A percentile compares a stretch with the other conserved stretches of the same genome.
Conservation (phyloP, 2,329 filamentous ascomycete genomes). For the Amesomyces nigricolor region DNA sequence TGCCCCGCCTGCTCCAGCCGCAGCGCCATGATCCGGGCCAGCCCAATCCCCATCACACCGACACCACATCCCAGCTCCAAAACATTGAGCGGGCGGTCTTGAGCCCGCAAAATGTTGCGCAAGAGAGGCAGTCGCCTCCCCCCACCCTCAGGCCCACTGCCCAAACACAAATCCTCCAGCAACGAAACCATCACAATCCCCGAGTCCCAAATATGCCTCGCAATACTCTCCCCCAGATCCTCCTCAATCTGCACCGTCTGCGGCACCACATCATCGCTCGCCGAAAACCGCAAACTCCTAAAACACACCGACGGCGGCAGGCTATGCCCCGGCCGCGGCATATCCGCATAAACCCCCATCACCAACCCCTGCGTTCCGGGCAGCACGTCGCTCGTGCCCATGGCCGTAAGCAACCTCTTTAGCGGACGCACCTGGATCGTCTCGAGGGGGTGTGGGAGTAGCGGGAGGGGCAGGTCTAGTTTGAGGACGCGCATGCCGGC, state of each 20-base stretch:
- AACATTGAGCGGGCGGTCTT: conserved; percentile 34
- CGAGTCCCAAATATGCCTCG: conserved; percentile 55
- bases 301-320: conserved; percentile 26
- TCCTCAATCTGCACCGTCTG: conserved; percentile 43
- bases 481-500: conserved; percentile 35
- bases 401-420: conserved; percentile 19
- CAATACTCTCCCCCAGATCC: conserved; percentile 55
- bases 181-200: conserved; percentile 43
- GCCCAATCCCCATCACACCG: conserved; percentile 48
- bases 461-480: conserved; percentile 28
- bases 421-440: conserved; percentile 27
- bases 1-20: neutral
- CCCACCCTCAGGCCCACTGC: neutral
- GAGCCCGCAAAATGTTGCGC: conserved; percentile 28
- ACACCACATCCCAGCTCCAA: conserved; percentile 54
- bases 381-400: conserved; percentile 23
- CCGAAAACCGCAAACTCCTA: conserved; percentile 30
- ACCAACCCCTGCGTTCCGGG: conserved; percentile 34
- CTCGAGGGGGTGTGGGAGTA: conserved; percentile 23
- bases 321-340: conserved; percentile 20
- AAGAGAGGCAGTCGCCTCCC: conserved; percentile 27
- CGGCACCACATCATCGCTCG: neutral
- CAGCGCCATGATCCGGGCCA: conserved; percentile 32
- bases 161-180: conserved; percentile 29
- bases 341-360: conserved; percentile 39